Evolutionary conservation across 306 rosid genomes (phyloP).

Genomic region (Lathyrus aphaca): DNA sequence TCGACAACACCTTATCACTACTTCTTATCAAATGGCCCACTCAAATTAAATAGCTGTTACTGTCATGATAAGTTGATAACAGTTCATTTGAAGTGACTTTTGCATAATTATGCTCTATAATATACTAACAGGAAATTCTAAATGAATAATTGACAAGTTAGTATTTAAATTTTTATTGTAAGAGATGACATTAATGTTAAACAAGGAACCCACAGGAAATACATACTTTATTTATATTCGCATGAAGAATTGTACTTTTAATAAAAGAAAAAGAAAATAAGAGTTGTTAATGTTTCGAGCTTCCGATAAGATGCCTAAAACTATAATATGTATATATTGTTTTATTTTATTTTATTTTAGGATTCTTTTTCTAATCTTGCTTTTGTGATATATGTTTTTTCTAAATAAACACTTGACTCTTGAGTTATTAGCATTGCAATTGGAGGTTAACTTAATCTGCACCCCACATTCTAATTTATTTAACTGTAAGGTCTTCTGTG

Average conservation of each 20-base stretch:
- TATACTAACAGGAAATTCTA: background rate
- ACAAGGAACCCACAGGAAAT: background rate
- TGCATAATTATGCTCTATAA: conserved; percentile 23
- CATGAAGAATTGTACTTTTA: background rate
- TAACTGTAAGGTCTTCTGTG: no score
- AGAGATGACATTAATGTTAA: background rate
- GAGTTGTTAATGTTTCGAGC: background rate
- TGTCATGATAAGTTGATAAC: conserved; percentile 29
- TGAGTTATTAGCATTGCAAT: background rate
- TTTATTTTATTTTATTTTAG: background rate
- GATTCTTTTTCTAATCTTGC: background rate
- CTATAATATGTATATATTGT: background rate
- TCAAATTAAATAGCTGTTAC: conserved; percentile 27
- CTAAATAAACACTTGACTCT: background rate
- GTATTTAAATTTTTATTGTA: background rate
- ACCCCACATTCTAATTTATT: no score
- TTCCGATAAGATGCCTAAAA: background rate
- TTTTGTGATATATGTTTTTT: background rate
- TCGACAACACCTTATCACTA: conserved; percentile 24
- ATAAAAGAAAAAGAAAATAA: background rate
- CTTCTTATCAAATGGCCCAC: conserved; percentile 32
- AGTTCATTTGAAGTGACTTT: conserved; percentile 27
- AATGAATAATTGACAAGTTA: background rate
- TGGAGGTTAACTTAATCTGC: conserved; percentile 22
- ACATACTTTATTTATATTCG: background rate